Base-by-base conservation (phyloP, 2,329 filamentous ascomycete species). In the Alternaria arborescens region DNA sequence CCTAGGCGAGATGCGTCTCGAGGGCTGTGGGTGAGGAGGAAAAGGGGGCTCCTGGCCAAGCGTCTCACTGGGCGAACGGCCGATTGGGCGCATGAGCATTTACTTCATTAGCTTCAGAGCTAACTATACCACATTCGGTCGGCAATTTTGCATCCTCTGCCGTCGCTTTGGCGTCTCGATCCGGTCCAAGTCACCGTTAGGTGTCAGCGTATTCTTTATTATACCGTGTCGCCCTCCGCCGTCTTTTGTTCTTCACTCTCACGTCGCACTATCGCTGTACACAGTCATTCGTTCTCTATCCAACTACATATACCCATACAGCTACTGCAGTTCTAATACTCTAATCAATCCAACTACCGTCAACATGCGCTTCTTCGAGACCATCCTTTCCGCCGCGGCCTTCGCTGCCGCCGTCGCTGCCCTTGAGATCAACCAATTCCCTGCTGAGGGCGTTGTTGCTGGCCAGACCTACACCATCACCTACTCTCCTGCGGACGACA, bases 331-430 rank as follows among this genome's bases (percentile, higher is more conserved):
- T 60, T 51, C 46, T 68, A 67, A 70, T 65, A 57, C 61, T 11
- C 42, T 60, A 65, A 64, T 64, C 58, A 52, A 59, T 32, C 62
- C 30, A 59, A 61, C 55, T 36, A 63, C 58, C 56, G 56, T 66
- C 72, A 81, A 65, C 54, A 88, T 88, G 86, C 78, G 81, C 72
- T 82, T 86, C 73, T 72, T 82, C 70, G 80, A 81, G 60, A 74
- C 80, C 66, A 61, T 87, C 64, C 64, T 87, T 65, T 79, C 75
- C 68, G 71, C 72, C 71, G 71, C 77, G 62, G 77, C 77, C 68
- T 68, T 79, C 55, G 66, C 74, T 55, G 72, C 76, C 58, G 64
- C 70, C 61, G 83, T 81, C 55, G 71, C 82, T 55, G 86, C 85
- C 46, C 79, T 78, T 40, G 63, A 68, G 58, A 63, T 88, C 79